Evolutionary conservation across 2,329 filamentous ascomycete species (phyloP), one percentile per base, ranked within the genome.

Genomic region (Fusarium pseudocircinatum): DNA sequence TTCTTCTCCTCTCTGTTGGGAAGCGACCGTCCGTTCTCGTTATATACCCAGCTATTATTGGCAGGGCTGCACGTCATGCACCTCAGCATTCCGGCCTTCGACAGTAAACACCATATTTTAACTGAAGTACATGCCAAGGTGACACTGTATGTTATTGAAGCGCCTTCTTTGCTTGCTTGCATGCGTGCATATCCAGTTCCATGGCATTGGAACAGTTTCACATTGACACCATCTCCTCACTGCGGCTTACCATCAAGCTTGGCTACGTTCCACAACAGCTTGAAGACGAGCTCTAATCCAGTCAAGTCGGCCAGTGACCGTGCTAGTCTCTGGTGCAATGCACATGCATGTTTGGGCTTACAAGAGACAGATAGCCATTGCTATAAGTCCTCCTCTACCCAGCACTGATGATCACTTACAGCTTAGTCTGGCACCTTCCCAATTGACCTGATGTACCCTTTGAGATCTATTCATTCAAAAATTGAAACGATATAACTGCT

Each of bases 211-310:
- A 67, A 70, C 65, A 46, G 42, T 34, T 43, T 43, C 54, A 53
- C 69, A 20, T 59, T 24, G 42, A 58, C 53, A 46, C 32, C 50
- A 72, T 70, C 44, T 37, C 42, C n/a, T 70, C 30, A 40, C 46
- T 63, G 44, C 52, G 54, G 40, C 59, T 32, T 37, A 67, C 57
- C 32, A 59, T 39, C 36, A 49, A 52, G 32, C 67, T 62, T 56
- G 70, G 70, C 66, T 47, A 63, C 53, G 70, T 73, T 71, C 26
- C 70, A 73, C 70, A 37, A 56, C 70, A 73, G 63, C 28, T 59
- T 43, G 37, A 44, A 26, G 30, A 40, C 40, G 34, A 54, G 50
- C 44, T 56, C 40, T 42, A 37, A 36, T 43, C 44, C 54, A 44
- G 30, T 49, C 13, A 42, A 53, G 20, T 30, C 62, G 28, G 18